Percentiles rank a stretch among this genome's conserved stretches.
Conservation (phyloP, 2,329 filamentous ascomycete genomes). For the Magnaporthiopsis rhizophila region DNA sequence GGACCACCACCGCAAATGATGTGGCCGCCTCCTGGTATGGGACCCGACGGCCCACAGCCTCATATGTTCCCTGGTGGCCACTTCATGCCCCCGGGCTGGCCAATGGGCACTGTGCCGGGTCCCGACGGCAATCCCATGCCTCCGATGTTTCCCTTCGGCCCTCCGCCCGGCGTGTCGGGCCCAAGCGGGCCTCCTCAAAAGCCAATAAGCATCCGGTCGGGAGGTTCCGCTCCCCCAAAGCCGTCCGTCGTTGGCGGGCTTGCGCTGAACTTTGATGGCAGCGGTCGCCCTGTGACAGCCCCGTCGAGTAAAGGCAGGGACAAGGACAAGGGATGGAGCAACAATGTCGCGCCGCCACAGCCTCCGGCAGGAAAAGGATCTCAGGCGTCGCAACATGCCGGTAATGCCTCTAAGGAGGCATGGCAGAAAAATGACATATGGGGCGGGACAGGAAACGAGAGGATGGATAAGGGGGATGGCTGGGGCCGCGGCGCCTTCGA, state of each 20-base stretch:
- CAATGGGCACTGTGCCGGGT: conserved; percentile 2
- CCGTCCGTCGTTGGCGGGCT: conserved; percentile 2
- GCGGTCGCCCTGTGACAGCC: background rate
- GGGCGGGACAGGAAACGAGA: conserved; percentile 6
- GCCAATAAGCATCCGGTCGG: background rate
- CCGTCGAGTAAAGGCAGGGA: conserved; percentile 8
- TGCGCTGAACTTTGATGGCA: conserved; percentile 5
- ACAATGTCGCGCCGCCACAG: conserved; percentile 21
- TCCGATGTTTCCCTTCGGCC: background rate
- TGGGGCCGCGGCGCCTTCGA: conserved; percentile 12
- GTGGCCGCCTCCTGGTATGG: background rate
- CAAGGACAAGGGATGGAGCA: conserved; percentile 15
- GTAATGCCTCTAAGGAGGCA: background rate
- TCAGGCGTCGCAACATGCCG: background rate
- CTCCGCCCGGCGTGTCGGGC: background rate
- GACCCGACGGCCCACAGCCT: background rate
- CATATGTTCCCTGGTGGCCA: background rate
- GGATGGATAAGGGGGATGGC: conserved; percentile 8
- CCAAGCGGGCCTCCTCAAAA: background rate
- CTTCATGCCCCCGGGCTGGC: conserved; percentile 10
- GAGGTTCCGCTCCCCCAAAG: background rate
- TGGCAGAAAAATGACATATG: background rate
- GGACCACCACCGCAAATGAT: background rate
- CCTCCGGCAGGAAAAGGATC: conserved; percentile 5
- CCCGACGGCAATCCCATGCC: background rate